These are phyloP conservation scores for Schizophyllum amplum DNA, from an alignment of 1,284 basidiomycete genomes.

Conservation along the genomic window DNA sequence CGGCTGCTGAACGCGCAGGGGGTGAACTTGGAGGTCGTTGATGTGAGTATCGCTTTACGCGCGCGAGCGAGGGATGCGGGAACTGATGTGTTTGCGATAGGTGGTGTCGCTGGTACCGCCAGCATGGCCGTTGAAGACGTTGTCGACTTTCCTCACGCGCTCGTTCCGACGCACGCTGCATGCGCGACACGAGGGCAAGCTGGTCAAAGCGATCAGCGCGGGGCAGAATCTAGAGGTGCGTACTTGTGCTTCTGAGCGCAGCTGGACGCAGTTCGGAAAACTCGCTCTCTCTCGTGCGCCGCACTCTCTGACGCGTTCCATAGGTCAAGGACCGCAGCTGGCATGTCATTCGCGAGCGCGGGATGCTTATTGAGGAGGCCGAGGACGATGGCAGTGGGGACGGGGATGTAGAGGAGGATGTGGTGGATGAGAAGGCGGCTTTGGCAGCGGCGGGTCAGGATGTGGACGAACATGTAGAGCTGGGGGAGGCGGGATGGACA, in stretches of 20 bases:
- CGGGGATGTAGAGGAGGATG: conserved; percentile 22
- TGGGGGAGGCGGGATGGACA: neutral
- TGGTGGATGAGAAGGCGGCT: conserved; percentile 31
- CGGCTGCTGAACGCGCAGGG: conserved; percentile 74
- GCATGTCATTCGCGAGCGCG: conserved; percentile 49
- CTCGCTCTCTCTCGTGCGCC: conserved; percentile 5
- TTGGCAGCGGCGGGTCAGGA: conserved; percentile 11
- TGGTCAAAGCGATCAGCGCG: conserved; percentile 62
- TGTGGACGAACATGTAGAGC: neutral
- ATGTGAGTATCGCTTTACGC: conserved; percentile 40
- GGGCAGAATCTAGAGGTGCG: conserved; percentile 62
- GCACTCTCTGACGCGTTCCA: conserved; percentile 5
- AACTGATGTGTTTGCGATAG: conserved; percentile 27
- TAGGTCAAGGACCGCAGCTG: conserved; percentile 48
- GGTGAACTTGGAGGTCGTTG: conserved; percentile 65
- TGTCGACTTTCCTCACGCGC: conserved; percentile 72
- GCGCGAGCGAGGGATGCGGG: conserved; percentile 1
- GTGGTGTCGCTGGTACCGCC: conserved; percentile 65
- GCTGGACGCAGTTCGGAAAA: too few relatives aligned
- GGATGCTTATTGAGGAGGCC: conserved; percentile 60
- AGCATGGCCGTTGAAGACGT: conserved; percentile 63
- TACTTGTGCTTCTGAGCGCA: too few relatives aligned
- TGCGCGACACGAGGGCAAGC: conserved; percentile 56
- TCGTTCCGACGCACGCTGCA: conserved; percentile 76
- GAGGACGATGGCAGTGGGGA: conserved; percentile 35